These are phyloP conservation scores for Pseudopithomyces maydicus DNA, from an alignment of 2,329 filamentous ascomycete genomes.

Conservation along the genomic window DNA sequence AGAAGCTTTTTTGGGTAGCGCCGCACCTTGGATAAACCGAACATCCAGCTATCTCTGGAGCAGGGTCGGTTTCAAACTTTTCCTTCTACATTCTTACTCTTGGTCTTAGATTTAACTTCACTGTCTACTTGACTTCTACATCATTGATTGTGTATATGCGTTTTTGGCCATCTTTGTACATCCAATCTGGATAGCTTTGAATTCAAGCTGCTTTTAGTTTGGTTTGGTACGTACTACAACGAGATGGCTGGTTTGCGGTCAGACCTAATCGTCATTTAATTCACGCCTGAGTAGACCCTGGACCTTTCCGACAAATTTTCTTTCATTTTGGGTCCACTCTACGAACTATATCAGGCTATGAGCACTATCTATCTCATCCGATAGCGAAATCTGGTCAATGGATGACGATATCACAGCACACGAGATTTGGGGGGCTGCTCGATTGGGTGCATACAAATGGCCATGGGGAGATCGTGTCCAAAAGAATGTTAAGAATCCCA, in stretches of 20 bases:
- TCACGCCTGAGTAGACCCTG: background rate
- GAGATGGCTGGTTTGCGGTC: background rate
- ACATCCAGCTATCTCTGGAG: background rate
- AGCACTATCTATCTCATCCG: too few relatives aligned
- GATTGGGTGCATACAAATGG: too few relatives aligned
- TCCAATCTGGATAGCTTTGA: conserved; percentile 2
- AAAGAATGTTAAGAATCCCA: too few relatives aligned
- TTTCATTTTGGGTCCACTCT: background rate
- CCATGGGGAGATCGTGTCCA: too few relatives aligned
- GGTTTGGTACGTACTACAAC: conserved; percentile 2
- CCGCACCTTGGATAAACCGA: background rate
- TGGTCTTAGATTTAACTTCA: background rate
- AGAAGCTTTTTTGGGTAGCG: background rate
- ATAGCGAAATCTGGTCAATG: too few relatives aligned
- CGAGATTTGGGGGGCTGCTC: too few relatives aligned
- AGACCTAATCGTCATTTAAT: background rate
- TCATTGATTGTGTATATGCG: conserved; percentile 2
- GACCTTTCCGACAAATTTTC: background rate
- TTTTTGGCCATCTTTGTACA: conserved; percentile 1
- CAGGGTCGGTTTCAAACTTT: background rate
- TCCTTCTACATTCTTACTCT: background rate
- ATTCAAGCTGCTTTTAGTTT: background rate
- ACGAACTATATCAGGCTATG: too few relatives aligned
- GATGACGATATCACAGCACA: too few relatives aligned
- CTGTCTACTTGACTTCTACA: background rate